Evolutionary conservation across 805 yeast genomes (phyloP).

Genomic region (Candida incommunis): DNA sequence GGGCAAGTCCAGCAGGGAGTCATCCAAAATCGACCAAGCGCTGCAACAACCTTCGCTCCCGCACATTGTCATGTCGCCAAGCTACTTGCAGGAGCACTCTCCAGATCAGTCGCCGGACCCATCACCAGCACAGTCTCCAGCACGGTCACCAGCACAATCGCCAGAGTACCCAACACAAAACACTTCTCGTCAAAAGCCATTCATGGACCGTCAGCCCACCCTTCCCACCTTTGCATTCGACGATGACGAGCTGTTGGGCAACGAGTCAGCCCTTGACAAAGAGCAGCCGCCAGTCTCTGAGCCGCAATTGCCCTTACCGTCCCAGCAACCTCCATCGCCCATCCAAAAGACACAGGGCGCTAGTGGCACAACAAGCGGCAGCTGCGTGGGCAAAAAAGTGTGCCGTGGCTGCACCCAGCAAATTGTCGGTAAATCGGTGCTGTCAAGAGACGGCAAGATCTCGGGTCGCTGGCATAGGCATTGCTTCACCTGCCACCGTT

Average conservation of each 20-base stretch:
- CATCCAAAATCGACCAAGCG: not conserved
- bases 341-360: not conserved
- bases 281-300: not conserved
- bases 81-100: not conserved
- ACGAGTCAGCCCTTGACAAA: not conserved
- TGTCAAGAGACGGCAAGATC: slow-evolving; percentile 55
- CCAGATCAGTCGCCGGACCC: not conserved
- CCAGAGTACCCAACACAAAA: not conserved
- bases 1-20: not conserved
- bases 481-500: slow-evolving; percentile 66
- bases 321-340: not conserved
- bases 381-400: slow-evolving; percentile 4
- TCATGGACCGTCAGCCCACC: not conserved
- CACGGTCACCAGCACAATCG: not conserved
- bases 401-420: slow-evolving; percentile 57
- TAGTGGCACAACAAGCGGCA: not conserved
- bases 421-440: slow-evolving; percentile 55
- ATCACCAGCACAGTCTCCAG: not conserved
- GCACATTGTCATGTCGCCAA: not conserved
- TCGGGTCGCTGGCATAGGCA: slow-evolving; percentile 84
- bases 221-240: not conserved
- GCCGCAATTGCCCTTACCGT: not conserved
- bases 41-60: not conserved
- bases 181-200: too few species aligned
- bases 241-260: not conserved